Conservation (phyloP, 2,329 filamentous ascomycete genomes). For the Trichoderma sp. region DNA sequence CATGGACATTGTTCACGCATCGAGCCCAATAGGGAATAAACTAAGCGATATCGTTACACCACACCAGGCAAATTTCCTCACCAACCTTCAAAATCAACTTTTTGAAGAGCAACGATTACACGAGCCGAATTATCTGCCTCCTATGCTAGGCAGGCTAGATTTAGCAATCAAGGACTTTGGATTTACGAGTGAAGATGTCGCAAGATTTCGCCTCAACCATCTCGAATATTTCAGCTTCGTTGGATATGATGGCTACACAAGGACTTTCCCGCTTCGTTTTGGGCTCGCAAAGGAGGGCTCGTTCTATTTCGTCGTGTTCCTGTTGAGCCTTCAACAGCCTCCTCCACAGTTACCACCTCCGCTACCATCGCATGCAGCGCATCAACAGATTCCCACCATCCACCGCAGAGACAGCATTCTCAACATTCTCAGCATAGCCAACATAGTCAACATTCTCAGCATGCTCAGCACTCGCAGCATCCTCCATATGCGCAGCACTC, state of each 20-base stretch:
- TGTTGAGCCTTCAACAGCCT: constrained; percentile 42
- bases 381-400: background rate
- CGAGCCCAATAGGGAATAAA: constrained; percentile 49
- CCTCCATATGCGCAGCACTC: background rate
- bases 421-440: background rate
- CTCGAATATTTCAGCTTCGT: constrained; percentile 59
- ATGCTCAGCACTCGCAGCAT: constrained; percentile 33
- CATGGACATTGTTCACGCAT: constrained; percentile 54
- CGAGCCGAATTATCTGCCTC: constrained; percentile 64
- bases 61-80: constrained; percentile 55
- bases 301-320: constrained; percentile 62
- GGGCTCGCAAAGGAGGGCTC: constrained; percentile 62
- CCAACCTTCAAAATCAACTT: constrained; percentile 52
- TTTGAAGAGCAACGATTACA: constrained; percentile 59
- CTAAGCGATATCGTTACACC: constrained; percentile 56
- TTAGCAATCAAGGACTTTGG: constrained; percentile 56
- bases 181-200: constrained; percentile 55
- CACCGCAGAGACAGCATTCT: constrained; percentile 24
- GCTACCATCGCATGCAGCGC: background rate
- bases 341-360: constrained; percentile 43
- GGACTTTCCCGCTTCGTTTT: constrained; percentile 52
- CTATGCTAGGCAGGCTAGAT: constrained; percentile 60
- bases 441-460: background rate
- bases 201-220: constrained; percentile 53
- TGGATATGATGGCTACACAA: constrained; percentile 52